A percentile compares a stretch with the other conserved stretches of the same genome.
These are phyloP conservation scores for Beauveria scarabaeidicola DNA, from an alignment of 2,329 filamentous ascomycete species.

Conservation along the genomic window DNA sequence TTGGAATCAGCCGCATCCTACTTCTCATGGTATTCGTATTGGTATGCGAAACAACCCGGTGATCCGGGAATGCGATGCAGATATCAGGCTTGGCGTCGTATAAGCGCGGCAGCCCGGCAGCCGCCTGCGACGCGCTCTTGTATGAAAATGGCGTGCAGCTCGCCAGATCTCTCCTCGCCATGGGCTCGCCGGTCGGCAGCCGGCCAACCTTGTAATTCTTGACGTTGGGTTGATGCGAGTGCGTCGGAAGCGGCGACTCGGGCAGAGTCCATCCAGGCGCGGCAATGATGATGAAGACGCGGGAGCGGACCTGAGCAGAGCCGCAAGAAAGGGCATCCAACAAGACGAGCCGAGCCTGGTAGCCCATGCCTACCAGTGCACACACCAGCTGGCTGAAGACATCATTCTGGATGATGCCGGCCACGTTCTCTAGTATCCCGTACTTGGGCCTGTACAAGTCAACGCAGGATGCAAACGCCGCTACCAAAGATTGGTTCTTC, in stretches of 20 bases:
- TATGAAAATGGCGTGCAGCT: constrained; percentile 50
- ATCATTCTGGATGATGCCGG: constrained; percentile 56
- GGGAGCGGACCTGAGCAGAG: constrained; percentile 54
- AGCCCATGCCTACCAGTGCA: constrained; percentile 65
- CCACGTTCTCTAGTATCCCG: constrained; percentile 70
- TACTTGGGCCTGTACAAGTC: constrained; percentile 71
- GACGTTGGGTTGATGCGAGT: constrained; percentile 44
- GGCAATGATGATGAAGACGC: constrained; percentile 64
- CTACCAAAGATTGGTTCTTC: constrained; percentile 68
- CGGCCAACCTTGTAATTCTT: constrained; percentile 40
- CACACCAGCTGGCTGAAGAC: constrained; percentile 67
- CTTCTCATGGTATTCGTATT: constrained; percentile 30
- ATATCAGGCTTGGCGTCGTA: constrained; percentile 51
- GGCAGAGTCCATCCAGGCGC: constrained; percentile 56
- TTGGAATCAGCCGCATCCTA: constrained; percentile 52
- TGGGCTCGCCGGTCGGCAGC: constrained; percentile 50
- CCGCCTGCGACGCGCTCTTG: constrained; percentile 44
- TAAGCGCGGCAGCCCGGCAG: constrained; percentile 53
- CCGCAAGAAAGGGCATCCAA: constrained; percentile 64
- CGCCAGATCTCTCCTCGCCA: constrained; percentile 39
- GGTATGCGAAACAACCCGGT: constrained; percentile 40
- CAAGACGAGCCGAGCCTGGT: constrained; percentile 61
- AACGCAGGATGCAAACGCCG: constrained; percentile 64
- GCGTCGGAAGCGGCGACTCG: constrained; percentile 47
- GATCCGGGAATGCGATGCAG: constrained; percentile 60